Evolutionary conservation across 768 basidiomycete species (phyloP).

Genomic region (Trametes maxima): DNA sequence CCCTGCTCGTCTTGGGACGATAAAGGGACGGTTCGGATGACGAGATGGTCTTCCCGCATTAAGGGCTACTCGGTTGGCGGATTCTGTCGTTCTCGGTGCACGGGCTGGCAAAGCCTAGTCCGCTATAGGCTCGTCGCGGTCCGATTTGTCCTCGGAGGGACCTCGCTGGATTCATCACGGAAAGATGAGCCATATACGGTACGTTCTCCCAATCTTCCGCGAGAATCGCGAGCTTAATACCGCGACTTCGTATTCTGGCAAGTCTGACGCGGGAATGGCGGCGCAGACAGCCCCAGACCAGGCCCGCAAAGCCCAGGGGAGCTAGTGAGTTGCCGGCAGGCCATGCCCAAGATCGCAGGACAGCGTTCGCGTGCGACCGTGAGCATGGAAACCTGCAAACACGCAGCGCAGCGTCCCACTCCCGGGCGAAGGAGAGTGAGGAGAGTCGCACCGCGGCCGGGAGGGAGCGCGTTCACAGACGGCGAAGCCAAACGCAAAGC

Average conservation of each 20-base stretch:
- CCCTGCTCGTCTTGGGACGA: background rate
- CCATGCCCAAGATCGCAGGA: conserved; percentile 12
- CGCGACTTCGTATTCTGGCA: conserved; percentile 1
- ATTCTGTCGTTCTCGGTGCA: background rate
- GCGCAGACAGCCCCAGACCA: background rate
- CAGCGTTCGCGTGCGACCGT: conserved; percentile 9
- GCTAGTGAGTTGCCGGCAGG: conserved; percentile 12
- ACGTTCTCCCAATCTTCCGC: background rate
- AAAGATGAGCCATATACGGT: background rate
- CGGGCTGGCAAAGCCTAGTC: background rate
- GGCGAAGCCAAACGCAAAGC: background rate
- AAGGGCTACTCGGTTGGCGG: background rate
- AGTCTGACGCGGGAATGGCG: background rate
- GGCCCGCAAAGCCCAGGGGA: background rate
- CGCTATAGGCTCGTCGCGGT: background rate
- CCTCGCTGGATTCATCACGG: background rate
- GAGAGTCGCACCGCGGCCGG: background rate
- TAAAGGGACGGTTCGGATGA: background rate
- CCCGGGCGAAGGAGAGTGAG: conserved; percentile 2
- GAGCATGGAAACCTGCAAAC: background rate
- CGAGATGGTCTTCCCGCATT: background rate
- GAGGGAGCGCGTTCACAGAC: background rate
- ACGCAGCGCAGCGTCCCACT: background rate
- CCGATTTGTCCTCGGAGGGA: background rate
- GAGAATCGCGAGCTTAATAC: conserved; percentile 1